Evolutionary conservation across 2,329 filamentous ascomycete genomes (phyloP), one percentile per base, ranked within the genome.

Genomic region (Elsinoe necatrix): DNA sequence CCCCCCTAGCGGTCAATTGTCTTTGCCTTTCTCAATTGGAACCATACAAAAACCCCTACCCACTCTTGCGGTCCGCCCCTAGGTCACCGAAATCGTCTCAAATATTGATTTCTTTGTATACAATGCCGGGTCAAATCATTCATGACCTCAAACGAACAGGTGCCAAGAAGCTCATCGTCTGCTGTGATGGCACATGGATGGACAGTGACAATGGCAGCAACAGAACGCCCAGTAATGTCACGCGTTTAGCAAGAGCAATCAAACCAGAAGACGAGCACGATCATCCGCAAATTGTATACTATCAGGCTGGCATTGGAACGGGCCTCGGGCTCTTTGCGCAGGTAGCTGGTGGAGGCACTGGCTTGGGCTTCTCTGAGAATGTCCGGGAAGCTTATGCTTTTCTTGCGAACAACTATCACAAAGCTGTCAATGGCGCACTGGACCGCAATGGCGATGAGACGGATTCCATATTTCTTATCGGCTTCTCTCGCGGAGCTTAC

Each of bases 361-460:
- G 65, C 2, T 47, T 60, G 6, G 69, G 69, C 4, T 59, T 71
- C 9, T 62, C 62, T 6, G 66, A 66, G 51, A 67, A 84, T 54
- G 77, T 84, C 57, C 75, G 80, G 9, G 80, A 83, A 63, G 78
- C 80, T 0, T 85, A 85, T 63, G 74, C 76, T 2, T 84, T 82
- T 62, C 69, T 84, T 1, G 80, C 79, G 57, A 76, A 79, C 62
- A 84, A 84, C 67, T 83, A 83, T 61, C 29, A 56, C 29, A 25
- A 56, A 12, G 54, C 43, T 11, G 37, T 18, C 12, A 29, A 41
- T 16, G 12, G 31, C 37, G 59, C 61, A 18, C 20, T 45, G 23
- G 41, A 29, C 12, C 48, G 25, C 8, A 52, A 52, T 27, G 25
- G 25, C 39, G 48, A 35, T 9, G 57, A 60, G n/a, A 63, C 60